Evolutionary conservation across 1,284 basidiomycete species (phyloP), one percentile per base, ranked within the genome.

Genomic region (Melampsora abietis-canadensis): DNA sequence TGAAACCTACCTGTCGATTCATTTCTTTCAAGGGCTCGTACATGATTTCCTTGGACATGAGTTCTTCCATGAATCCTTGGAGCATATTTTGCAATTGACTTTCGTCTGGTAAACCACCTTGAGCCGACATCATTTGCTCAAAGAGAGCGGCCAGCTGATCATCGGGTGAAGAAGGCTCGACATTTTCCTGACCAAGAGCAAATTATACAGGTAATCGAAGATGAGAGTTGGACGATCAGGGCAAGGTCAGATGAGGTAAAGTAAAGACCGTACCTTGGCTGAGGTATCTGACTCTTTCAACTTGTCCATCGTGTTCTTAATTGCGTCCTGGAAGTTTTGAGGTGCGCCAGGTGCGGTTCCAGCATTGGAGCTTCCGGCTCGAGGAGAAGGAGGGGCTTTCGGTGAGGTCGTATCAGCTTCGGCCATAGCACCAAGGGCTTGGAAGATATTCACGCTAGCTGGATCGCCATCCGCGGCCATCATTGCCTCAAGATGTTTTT

Each of bases 1-100:
- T 37, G 44, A 10, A 21, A 78, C 82, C 69, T 78, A 91, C 94
- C 84, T 94, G 93, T 19, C 90, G 88, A 19, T 88, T 85, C 40
- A 98, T 84, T 81, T 98, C 95, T 78, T 90, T 90, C 79, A 98
- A 83, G 0, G 95, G 94, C 78, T 96, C 94, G 79, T 97, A 92
- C 21, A 96, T 83, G 12, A 98, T 87, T 1, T 98, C 93, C 81
- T 93, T 94, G 82, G 88, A 89, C 92, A 98, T 93, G 62, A 98
- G 85, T 81, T 94, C 89, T 19, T 87, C 86, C 94, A 95, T 93
- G 90, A 98, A 92, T 51, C 85, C 87, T 81, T 98, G 92, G 27
- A 98, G 85, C 78, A 96, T 85, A 10, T 87, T 88, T 64, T 88
- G 87, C 7, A 94, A 82, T 68, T 90, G 88, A 46, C 86, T 87